These are phyloP conservation scores for Coniochaeta sp. DNA, from an alignment of 2,329 filamentous ascomycete genomes.

Conservation along the genomic window DNA sequence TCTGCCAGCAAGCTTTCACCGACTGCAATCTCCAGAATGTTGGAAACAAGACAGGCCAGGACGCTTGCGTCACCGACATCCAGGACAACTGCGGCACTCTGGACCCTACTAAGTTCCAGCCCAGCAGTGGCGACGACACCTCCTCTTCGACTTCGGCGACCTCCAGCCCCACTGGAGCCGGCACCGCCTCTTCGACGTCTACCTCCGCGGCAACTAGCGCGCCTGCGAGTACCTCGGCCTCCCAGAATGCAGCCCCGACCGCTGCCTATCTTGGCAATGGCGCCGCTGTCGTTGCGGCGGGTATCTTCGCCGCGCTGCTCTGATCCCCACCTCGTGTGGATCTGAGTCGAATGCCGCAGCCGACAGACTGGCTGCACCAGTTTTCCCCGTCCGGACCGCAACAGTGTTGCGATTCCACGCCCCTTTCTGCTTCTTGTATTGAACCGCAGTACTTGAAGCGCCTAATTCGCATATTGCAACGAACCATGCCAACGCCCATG, in stretches of 20 bases:
- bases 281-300: conserved; percentile 40
- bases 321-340: background rate
- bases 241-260: conserved; percentile 18
- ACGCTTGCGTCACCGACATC: conserved; percentile 41
- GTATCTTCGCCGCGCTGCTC: conserved; percentile 41
- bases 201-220: conserved; percentile 16
- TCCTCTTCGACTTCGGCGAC: background rate
- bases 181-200: conserved; percentile 17
- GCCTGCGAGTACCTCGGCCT: conserved; percentile 12
- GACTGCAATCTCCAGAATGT: conserved; percentile 38
- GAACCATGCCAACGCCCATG: background rate
- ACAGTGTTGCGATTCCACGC: conserved; percentile 6
- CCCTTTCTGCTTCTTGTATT: conserved; percentile 16
- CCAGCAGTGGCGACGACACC: background rate
- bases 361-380: background rate
- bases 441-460: conserved; percentile 4
- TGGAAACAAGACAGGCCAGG: conserved; percentile 33
- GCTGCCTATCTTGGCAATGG: conserved; percentile 32
- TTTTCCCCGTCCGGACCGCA: background rate
- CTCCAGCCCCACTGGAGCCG: conserved; percentile 13
- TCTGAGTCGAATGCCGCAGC: background rate
- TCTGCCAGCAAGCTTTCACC: conserved; percentile 40
- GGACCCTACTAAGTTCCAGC: conserved; percentile 26
- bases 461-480: background rate
- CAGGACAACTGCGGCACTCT: conserved; percentile 38